A percentile compares a stretch with the other conserved stretches of the same genome.
Conservation (phyloP, 495 filamentous ascomycete genomes). For the Neurospora tetrasperma region DNA sequence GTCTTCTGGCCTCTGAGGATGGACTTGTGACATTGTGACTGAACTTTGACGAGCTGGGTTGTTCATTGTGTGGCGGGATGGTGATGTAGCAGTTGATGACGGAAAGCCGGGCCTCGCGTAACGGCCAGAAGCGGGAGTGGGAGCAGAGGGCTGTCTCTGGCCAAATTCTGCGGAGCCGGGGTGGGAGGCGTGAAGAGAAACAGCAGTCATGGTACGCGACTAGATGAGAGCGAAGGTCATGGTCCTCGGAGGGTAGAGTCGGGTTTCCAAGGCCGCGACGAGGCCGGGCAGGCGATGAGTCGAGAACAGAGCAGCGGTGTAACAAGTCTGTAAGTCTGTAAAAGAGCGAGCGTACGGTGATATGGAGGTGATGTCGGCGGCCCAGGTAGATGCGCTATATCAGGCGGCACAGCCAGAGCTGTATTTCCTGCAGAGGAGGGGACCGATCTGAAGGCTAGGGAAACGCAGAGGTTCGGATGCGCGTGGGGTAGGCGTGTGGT, state of each 20-base stretch:
- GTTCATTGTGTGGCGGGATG: constrained; percentile 5
- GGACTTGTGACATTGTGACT: constrained; percentile 15
- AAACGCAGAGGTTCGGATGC: neutral
- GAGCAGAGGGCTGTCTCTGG: constrained; percentile 10
- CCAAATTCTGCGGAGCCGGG: constrained; percentile 9
- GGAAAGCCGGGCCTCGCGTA: constrained; percentile 5
- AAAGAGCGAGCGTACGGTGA: neutral
- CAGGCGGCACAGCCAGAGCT: neutral
- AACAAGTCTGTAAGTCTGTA: neutral
- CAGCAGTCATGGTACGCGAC: constrained; percentile 20
- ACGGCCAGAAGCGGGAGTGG: neutral
- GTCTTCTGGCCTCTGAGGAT: constrained; percentile 14
- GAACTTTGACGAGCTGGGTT: constrained; percentile 10
- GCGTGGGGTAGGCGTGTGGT: neutral
- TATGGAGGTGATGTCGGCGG: neutral
- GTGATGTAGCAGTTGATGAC: constrained; percentile 10
- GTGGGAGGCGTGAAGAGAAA: constrained; percentile 13
- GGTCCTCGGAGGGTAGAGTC: constrained; percentile 1
- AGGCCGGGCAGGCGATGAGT: neutral
- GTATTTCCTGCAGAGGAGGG: neutral
- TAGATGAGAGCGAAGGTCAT: constrained; percentile 12
- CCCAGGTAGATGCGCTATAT: neutral
- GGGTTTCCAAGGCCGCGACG: neutral
- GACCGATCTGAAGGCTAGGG: neutral
- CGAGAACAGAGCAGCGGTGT: neutral